Conservation (phyloP, 495 filamentous ascomycete genomes). For the Xylaria longipes region DNA sequence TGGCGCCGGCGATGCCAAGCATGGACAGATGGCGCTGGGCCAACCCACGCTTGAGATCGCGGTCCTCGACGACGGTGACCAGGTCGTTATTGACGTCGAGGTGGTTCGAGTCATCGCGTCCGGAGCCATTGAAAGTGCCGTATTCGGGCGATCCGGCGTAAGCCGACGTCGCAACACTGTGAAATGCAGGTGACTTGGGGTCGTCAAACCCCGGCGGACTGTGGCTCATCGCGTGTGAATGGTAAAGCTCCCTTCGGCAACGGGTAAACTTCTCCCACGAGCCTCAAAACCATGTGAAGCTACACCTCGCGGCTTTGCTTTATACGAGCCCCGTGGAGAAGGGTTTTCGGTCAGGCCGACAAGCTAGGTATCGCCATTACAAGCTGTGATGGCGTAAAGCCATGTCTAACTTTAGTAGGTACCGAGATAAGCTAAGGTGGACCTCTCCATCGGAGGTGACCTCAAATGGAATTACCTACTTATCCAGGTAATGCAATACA, state of each 20-base stretch:
- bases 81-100: slow-evolving; percentile 25
- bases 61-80: slow-evolving; percentile 44
- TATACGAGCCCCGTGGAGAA: not conserved
- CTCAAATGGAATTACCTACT: not conserved
- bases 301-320: not conserved
- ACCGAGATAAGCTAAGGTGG: slow-evolving; percentile 10
- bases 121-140: slow-evolving; percentile 13
- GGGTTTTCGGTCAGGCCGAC: not conserved
- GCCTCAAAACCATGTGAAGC: not conserved
- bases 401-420: slow-evolving; percentile 3
- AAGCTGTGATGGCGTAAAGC: slow-evolving; percentile 13
- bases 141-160: slow-evolving; percentile 17
- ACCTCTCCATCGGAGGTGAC: not conserved
- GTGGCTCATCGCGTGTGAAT: slow-evolving; percentile 13
- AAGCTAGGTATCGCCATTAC: slow-evolving; percentile 11
- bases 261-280: no score
- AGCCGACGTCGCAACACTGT: slow-evolving; percentile 6
- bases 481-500: slow-evolving; percentile 1
- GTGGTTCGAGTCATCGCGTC: not conserved
- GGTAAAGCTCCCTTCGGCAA: not conserved
- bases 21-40: slow-evolving; percentile 57
- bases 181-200: slow-evolving; percentile 10
- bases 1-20: slow-evolving; percentile 53
- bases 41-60: slow-evolving; percentile 49
- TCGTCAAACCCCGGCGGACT: slow-evolving; percentile 3